These are phyloP conservation scores for Lecanicillium sp. DNA, from an alignment of 2,329 filamentous ascomycete genomes.

Conservation along the genomic window DNA sequence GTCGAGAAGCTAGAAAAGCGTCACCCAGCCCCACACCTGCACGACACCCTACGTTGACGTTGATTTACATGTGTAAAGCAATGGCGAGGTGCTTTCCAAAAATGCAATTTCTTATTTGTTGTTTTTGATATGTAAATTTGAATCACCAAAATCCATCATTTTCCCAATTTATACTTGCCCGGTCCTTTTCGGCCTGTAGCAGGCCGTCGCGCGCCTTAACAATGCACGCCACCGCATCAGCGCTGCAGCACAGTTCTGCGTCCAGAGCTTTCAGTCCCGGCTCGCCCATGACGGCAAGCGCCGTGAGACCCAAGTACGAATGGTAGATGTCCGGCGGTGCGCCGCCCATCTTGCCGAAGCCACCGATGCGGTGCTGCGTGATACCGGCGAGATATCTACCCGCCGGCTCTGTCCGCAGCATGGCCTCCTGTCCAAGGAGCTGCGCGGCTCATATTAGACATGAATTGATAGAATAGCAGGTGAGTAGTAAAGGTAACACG, in stretches of 20 bases:
- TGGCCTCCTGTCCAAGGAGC: conserved; percentile 50
- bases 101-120: not conserved
- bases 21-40: not conserved
- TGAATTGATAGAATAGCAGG: not conserved
- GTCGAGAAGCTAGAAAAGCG: conserved; percentile 1
- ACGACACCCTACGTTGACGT: no score
- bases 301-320: conserved; percentile 79
- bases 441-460: conserved; percentile 26
- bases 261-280: conserved; percentile 65
- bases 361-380: conserved; percentile 80
- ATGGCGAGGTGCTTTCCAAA: no score
- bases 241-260: conserved; percentile 67
- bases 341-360: conserved; percentile 68
- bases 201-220: conserved; percentile 38
- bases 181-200: conserved; percentile 18
- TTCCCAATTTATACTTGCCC: conserved; percentile 14
- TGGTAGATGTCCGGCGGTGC: conserved; percentile 77
- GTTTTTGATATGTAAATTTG: not conserved
- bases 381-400: conserved; percentile 77
- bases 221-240: conserved; percentile 47
- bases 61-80: no score
- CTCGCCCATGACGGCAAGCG: conserved; percentile 69
- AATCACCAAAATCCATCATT: conserved; percentile 24
- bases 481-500: conserved; percentile 28
- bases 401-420: conserved; percentile 55